Percentiles rank a stretch among this genome's conserved stretches.
Evolutionary conservation across 2,329 filamentous ascomycete genomes (phyloP).

Genomic region (Monilinia fructicola): DNA sequence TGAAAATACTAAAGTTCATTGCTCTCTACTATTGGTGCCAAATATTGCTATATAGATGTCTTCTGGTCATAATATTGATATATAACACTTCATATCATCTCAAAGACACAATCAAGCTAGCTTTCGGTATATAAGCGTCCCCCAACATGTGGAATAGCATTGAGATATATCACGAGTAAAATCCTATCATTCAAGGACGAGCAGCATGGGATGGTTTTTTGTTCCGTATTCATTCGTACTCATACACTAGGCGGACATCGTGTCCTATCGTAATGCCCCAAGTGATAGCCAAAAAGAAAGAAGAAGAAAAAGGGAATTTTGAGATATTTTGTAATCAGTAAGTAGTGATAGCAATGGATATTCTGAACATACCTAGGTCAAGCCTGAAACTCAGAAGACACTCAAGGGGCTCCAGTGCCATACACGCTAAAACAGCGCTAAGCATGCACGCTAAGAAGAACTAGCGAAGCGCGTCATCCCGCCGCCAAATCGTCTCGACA

Average conservation of each 20-base stretch:
- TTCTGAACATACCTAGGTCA: not conserved
- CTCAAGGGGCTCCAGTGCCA: not conserved
- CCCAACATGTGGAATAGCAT: not conserved
- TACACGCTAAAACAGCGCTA: not conserved
- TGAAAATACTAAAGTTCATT: too few relatives aligned
- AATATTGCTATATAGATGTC: too few relatives aligned
- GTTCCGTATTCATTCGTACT: too few relatives aligned
- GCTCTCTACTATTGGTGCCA: too few relatives aligned
- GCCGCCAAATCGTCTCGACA: slow-evolving; percentile 4
- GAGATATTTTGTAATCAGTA: not conserved
- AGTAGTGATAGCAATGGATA: not conserved
- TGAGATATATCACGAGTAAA: too few relatives aligned
- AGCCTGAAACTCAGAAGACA: not conserved
- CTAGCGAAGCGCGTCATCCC: slow-evolving; percentile 7
- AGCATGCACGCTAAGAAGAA: not conserved
- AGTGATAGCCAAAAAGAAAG: not conserved
- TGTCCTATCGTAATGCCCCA: not conserved
- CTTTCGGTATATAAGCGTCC: not conserved
- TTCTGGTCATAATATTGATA: too few relatives aligned
- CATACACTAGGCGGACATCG: not conserved
- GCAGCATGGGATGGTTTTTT: too few relatives aligned
- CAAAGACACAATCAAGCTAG: too few relatives aligned
- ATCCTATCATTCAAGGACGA: not conserved
- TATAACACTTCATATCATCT: too few relatives aligned
- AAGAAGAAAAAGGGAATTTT: not conserved